phyloP scores from a whole-genome alignment of 169 alveolate species.

The Plasmodium reichenowi region DNA sequence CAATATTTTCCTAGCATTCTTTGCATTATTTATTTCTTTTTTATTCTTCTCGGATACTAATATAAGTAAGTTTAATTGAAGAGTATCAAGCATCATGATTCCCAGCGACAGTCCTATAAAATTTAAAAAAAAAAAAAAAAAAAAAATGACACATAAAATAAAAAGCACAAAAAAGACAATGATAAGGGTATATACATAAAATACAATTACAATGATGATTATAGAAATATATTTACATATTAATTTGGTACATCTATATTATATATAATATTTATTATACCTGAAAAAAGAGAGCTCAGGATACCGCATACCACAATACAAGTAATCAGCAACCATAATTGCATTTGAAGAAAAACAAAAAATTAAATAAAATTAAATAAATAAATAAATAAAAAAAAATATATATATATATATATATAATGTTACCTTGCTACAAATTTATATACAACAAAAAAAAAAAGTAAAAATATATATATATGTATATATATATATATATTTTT shows the following conservation, averaged over 20 bases:
- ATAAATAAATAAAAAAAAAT: background rate
- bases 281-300: constrained; percentile 64
- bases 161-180: background rate
- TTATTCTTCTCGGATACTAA: constrained; percentile 82
- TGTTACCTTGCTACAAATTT: too few species aligned
- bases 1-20: constrained; percentile 87
- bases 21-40: constrained; percentile 82
- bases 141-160: background rate
- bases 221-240: background rate
- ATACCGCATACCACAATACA: constrained; percentile 60
- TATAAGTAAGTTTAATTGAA: constrained; percentile 88
- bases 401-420: background rate
- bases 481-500: too few species aligned
- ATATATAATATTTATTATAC: constrained; percentile 4
- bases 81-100: constrained; percentile 89
- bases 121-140: background rate
- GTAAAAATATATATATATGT: too few species aligned
- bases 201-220: background rate
- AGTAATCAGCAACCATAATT: constrained; percentile 45
- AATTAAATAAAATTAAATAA: background rate
- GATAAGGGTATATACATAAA: background rate
- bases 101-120: constrained; percentile 90
- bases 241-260: background rate
- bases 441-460: too few species aligned
- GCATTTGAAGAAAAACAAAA: constrained; percentile 44